A percentile compares a stretch with the other conserved stretches of the same genome.
Conservation (phyloP, 2,329 filamentous ascomycete genomes). For the Dothidotthia symphoricarpi region DNA sequence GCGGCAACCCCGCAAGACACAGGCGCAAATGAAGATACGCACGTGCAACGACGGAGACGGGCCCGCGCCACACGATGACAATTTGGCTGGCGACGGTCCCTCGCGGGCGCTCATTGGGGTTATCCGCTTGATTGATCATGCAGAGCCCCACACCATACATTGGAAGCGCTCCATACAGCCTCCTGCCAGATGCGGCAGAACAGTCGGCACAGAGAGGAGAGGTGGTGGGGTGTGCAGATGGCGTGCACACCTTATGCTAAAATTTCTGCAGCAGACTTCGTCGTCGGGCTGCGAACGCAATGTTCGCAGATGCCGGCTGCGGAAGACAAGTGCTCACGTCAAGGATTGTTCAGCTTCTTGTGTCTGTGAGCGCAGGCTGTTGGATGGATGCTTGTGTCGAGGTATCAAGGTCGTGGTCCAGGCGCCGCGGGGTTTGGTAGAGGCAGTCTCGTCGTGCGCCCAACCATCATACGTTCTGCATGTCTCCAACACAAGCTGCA, state of each 20-base stretch:
- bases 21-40: no score
- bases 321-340: slow-evolving; percentile 3
- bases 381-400: slow-evolving; percentile 8
- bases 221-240: slow-evolving; percentile 27
- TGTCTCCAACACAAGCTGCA: no score
- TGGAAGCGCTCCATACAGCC: neutral
- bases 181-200: slow-evolving; percentile 22
- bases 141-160: no score
- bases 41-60: no score
- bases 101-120: no score
- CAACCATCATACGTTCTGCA: no score
- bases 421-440: neutral
- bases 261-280: slow-evolving; percentile 22
- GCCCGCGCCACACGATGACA: no score
- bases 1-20: slow-evolving; percentile 1
- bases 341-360: no score
- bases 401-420: slow-evolving; percentile 1
- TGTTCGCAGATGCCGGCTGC: slow-evolving; percentile 18
- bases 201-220: slow-evolving; percentile 16
- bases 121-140: no score
- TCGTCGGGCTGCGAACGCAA: slow-evolving; percentile 19
- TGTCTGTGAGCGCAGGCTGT: slow-evolving; percentile 2
- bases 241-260: slow-evolving; percentile 21
- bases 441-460: no score
- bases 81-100: no score